phyloP scores from a whole-genome alignment of 2,329 filamentous ascomycete species.

The Parafenestella ontariensis region DNA sequence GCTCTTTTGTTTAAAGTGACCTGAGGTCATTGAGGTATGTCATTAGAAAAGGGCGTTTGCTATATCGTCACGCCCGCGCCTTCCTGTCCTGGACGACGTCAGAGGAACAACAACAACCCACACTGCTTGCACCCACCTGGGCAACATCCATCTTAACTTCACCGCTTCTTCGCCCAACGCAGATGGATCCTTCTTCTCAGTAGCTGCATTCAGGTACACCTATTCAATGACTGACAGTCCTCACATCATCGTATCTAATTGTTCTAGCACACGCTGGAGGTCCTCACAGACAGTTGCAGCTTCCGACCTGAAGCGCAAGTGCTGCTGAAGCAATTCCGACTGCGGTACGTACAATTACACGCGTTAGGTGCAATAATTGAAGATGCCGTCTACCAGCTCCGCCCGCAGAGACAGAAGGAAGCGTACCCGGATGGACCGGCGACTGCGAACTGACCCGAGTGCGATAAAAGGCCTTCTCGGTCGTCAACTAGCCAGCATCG shows the following conservation, averaged over 20 bases:
- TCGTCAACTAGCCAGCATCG: conserved; percentile 26
- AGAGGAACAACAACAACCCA: not conserved
- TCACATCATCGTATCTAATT: not conserved
- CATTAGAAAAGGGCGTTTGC: not conserved
- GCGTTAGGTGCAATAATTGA: not conserved
- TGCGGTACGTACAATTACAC: not conserved
- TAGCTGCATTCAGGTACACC: not conserved
- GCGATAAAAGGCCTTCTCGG: conserved; percentile 11
- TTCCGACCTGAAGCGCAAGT: not conserved
- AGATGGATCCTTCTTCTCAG: not conserved
- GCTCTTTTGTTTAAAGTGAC: no score
- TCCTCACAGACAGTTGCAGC: not conserved
- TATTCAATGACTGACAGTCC: not conserved
- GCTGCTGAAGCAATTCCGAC: not conserved
- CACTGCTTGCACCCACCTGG: not conserved
- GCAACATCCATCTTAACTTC: not conserved
- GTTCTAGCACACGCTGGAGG: not conserved
- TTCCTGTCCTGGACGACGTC: conserved; percentile 1
- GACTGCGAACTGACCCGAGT: not conserved
- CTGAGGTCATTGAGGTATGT: no score
- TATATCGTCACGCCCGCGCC: conserved; percentile 1
- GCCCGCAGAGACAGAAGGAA: not conserved
- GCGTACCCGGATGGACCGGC: not conserved
- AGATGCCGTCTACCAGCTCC: conserved; percentile 1
- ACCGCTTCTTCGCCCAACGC: not conserved